Conservation (phyloP, 208 protist genomes). For the Crithidia sp. region DNA sequence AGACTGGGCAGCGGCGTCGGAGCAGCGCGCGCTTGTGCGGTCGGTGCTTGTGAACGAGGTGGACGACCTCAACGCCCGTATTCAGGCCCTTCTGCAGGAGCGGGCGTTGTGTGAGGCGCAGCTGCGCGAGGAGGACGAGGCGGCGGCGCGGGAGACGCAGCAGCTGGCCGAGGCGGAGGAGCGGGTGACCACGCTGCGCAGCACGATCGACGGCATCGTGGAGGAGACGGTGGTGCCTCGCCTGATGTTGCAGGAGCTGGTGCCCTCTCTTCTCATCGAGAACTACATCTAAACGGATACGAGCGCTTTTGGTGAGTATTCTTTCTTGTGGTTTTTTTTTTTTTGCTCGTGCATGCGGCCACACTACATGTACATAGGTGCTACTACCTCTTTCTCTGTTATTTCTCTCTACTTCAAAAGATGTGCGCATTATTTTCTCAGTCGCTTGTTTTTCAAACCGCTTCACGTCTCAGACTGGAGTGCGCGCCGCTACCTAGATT, state of each 20-base stretch:
- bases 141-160: slow-evolving; percentile 27
- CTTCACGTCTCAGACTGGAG: background rate
- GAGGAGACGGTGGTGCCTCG: slow-evolving; percentile 56
- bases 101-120: slow-evolving; percentile 71
- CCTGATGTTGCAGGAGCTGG: slow-evolving; percentile 69
- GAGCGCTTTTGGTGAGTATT: no score
- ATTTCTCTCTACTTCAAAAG: background rate
- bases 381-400: background rate
- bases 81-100: slow-evolving; percentile 65
- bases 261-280: slow-evolving; percentile 80
- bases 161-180: slow-evolving; percentile 71
- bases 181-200: slow-evolving; percentile 57
- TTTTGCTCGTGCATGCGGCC: background rate
- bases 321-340: background rate
- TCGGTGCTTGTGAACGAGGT: slow-evolving; percentile 56
- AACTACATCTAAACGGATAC: slow-evolving; percentile 56
- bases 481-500: background rate
- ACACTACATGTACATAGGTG: no score
- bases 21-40: slow-evolving; percentile 53
- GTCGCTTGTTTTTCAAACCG: slow-evolving; percentile 2
- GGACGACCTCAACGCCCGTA: slow-evolving; percentile 62
- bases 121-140: slow-evolving; percentile 48
- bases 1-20: slow-evolving; percentile 55
- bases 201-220: slow-evolving; percentile 72
- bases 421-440: slow-evolving; percentile 6